Evolutionary conservation across 2,329 filamentous ascomycete genomes (phyloP), one percentile per base, ranked within the genome.

Genomic region (Pseudogymnoascus sp.): DNA sequence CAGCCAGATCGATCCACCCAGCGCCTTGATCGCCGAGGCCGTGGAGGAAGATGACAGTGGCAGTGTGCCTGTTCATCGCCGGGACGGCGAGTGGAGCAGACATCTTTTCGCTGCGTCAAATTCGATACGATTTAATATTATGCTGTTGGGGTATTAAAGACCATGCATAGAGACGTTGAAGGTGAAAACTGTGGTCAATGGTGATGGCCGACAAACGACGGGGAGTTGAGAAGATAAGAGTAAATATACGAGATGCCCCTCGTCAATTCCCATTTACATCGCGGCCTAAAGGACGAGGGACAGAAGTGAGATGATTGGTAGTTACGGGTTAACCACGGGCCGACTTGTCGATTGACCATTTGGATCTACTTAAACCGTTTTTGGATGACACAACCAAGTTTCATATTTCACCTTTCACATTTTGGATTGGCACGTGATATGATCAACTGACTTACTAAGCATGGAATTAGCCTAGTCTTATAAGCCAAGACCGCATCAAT

Each of bases 31-130:
- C 94, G 65, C 94, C 94, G 39, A 99, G 80, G 12, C 94, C 94
- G 74, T 99, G 94, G 60, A 90, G 82, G 76, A 97, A 92, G 70
- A 99, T 97, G 70, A 97, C 88, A 2, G 93, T 97, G 25, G 92
- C 92, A 37, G 94, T 97, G 77, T 97, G 94, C 72, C 85, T 85
- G 72, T 84, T 89, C 35, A 89, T 78, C 40, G 92, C 90, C 29
- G 90, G 90, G 64, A 96, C 86, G 18, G 94, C 81, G 61, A 94
- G 79, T 63, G 66, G 65, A 29, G 66, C 62, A 31, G 69, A 40
- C 71, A 73, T 72, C 52, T 62, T 66, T 29, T 55, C 45, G 12
- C 45, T n/a, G 27, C 18, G 27, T 33, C 42, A 29, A 29, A 33
- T 27, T 55, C n/a, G 9, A 18, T 13, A 7, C 21, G 21, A 9